Conservation (phyloP, 1,284 basidiomycete species). For the Irpex lacteus region DNA sequence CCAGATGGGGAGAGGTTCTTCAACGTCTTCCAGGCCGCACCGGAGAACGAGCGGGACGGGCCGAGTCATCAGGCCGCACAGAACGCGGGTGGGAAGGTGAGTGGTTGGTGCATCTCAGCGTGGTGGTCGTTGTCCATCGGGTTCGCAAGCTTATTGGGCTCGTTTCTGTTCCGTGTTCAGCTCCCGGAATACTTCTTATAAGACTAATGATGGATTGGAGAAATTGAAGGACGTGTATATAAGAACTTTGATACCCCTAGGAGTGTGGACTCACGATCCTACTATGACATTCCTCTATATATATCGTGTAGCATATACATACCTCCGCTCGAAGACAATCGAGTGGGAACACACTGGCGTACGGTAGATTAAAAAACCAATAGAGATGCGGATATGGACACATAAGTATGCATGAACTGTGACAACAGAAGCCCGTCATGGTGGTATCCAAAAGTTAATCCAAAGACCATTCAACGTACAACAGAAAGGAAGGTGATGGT, state of each 20-base stretch:
- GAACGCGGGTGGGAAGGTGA: conserved; percentile 66
- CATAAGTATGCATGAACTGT: too few relatives aligned
- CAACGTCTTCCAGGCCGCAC: conserved; percentile 98
- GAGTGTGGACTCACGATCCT: too few relatives aligned
- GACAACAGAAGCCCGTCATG: too few relatives aligned
- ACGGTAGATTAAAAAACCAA: neutral
- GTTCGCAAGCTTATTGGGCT: neutral
- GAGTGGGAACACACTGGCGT: neutral
- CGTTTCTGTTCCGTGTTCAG: conserved; percentile 4
- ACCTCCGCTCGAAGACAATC: neutral
- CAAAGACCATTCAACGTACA: too few relatives aligned
- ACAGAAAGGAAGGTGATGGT: neutral
- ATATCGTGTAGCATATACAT: conserved; percentile 2
- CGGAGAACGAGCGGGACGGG: conserved; percentile 92
- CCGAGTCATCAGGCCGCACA: conserved; percentile 72
- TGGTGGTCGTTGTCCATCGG: neutral
- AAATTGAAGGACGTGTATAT: too few relatives aligned
- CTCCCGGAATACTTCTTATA: conserved; percentile 25
- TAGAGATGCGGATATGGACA: neutral
- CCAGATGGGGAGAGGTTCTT: conserved; percentile 91
- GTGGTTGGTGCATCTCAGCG: neutral
- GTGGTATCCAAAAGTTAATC: too few relatives aligned
- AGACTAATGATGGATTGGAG: neutral
- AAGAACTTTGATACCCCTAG: neutral
- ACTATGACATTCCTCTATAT: neutral